Conservation (phyloP, 106 monocot species). For the Acanthochlamys bracteata region DNA sequence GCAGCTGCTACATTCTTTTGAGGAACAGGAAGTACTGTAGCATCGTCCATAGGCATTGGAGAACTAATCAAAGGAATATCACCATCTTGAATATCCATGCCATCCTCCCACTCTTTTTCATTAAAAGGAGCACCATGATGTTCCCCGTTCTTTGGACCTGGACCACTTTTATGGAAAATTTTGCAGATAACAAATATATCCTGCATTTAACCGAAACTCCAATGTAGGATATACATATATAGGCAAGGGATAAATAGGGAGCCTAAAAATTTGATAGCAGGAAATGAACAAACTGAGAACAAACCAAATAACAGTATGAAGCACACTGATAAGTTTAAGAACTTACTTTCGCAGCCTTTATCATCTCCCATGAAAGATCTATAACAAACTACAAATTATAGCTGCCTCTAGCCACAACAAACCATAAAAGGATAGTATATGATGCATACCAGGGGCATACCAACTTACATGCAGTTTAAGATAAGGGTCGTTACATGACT, state of each 20-base stretch:
- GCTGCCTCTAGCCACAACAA: too few species aligned
- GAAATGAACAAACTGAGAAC: too few species aligned
- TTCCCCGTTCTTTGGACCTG: slow-evolving; percentile 44
- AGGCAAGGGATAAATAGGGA: not conserved
- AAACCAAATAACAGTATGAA: too few species aligned
- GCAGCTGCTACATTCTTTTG: slow-evolving; percentile 5
- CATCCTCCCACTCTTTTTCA: slow-evolving; percentile 46
- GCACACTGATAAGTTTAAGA: too few species aligned
- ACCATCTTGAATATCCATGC: not conserved
- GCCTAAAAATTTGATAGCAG: too few species aligned
- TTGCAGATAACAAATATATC: slow-evolving; percentile 44
- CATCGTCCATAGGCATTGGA: not conserved
- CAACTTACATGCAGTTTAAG: too few species aligned
- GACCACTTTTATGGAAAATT: slow-evolving; percentile 53
- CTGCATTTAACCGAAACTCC: slow-evolving; percentile 15
- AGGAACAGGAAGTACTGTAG: slow-evolving; percentile 1
- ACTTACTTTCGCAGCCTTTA: too few species aligned
- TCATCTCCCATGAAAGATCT: too few species aligned
- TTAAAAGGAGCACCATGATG: slow-evolving; percentile 55
- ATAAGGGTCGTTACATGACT: too few species aligned
- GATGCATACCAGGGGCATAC: too few species aligned
- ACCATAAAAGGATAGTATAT: too few species aligned
- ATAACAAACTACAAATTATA: too few species aligned
- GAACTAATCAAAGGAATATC: slow-evolving; percentile 15
- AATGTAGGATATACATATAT: not conserved